A percentile compares a stretch with the other conserved stretches of the same genome.
phyloP scores from a whole-genome alignment of 257 asterid genomes.

The Cinchona pubescens region DNA sequence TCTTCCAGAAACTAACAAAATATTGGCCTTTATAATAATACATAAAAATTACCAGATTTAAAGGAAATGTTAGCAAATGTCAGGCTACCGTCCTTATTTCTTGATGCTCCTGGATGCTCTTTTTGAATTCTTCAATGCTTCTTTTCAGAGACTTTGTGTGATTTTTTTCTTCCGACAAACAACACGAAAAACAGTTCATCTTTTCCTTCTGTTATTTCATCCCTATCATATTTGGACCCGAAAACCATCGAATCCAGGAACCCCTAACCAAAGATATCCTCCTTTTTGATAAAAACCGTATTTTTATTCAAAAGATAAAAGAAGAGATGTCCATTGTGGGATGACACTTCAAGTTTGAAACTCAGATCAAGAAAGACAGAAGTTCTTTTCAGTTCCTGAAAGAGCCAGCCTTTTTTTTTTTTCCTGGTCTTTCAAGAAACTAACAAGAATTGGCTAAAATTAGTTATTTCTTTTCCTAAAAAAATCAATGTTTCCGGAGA shows the following conservation, averaged over 20 bases:
- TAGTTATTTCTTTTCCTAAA: constrained; percentile 8
- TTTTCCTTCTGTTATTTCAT: constrained; percentile 31
- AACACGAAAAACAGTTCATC: constrained; percentile 70
- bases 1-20: constrained; percentile 3
- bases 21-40: not conserved
- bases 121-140: constrained; percentile 25
- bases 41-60: constrained; percentile 23
- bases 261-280: not conserved
- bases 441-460: constrained; percentile 27
- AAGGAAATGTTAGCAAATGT: constrained; percentile 39
- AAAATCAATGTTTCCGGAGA: constrained; percentile 20
- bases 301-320: not conserved
- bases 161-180: constrained; percentile 44
- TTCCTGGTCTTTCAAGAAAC: constrained; percentile 58
- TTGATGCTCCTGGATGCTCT: constrained; percentile 18
- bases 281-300: not conserved
- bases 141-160: constrained; percentile 29
- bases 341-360: constrained; percentile 2
- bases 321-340: not conserved
- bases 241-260: constrained; percentile 18
- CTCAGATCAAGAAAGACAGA: constrained; percentile 14
- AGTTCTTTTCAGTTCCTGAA: constrained; percentile 27
- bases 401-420: constrained; percentile 38
- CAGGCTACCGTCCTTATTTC: constrained; percentile 15
- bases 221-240: constrained; percentile 27